phyloP scores from a whole-genome alignment of 129 eudicot species.

The Helianthus annuus region DNA sequence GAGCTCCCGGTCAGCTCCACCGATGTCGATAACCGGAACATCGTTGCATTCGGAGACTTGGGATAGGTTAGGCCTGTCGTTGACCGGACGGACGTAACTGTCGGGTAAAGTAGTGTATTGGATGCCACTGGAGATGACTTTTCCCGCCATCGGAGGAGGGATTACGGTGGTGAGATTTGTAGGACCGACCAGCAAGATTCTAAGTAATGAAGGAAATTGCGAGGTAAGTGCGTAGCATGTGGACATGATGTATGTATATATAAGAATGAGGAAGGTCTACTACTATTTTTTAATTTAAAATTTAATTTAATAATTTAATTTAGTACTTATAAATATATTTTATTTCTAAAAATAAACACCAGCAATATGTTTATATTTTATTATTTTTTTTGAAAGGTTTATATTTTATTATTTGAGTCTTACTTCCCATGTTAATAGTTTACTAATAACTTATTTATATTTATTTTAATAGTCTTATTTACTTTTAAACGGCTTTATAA shows the following conservation, averaged over 20 bases:
- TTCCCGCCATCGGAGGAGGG: slow-evolving; percentile 43
- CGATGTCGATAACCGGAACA: slow-evolving; percentile 73
- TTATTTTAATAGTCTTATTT: too few relatives aligned
- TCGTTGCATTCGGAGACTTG: slow-evolving; percentile 50
- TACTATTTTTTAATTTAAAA: too few relatives aligned
- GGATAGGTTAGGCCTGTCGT: slow-evolving; percentile 68
- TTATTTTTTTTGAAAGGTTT: too few relatives aligned
- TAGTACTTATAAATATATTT: too few relatives aligned
- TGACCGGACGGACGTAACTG: slow-evolving; percentile 77
- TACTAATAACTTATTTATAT: too few relatives aligned
- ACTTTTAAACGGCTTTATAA: too few relatives aligned
- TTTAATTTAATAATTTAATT: too few relatives aligned
- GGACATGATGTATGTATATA: slow-evolving; percentile 7
- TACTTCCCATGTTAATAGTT: too few relatives aligned
- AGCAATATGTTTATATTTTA: too few relatives aligned
- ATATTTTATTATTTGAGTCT: too few relatives aligned
- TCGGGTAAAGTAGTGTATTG: slow-evolving; percentile 48
- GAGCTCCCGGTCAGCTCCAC: slow-evolving; percentile 28
- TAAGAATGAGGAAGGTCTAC: too few relatives aligned
- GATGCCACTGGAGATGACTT: slow-evolving; percentile 64
- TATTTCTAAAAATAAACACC: too few relatives aligned
- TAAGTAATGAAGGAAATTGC: slow-evolving; percentile 28
- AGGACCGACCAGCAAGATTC: slow-evolving; percentile 18
- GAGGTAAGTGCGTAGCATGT: slow-evolving; percentile 33
- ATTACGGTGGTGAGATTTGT: slow-evolving; percentile 19